Evolutionary conservation across 2,329 filamentous ascomycete species (phyloP), one percentile per base, ranked within the genome.

Genomic region (Monosporascus sp.): DNA sequence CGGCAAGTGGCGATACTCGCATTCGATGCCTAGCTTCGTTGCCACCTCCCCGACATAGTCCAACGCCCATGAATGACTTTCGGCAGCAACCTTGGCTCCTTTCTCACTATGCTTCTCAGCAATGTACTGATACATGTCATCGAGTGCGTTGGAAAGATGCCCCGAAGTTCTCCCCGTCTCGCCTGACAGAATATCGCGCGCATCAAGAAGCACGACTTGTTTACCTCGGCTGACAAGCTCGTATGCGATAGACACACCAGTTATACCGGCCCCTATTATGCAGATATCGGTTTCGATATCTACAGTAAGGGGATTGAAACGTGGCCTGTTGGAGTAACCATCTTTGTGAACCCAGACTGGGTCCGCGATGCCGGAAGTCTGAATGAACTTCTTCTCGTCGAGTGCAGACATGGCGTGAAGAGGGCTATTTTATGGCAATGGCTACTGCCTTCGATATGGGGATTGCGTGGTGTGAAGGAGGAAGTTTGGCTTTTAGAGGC

Each of bases 31-130:
- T 6, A 81, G 67, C 55, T 76, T 62, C 51, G 70, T 67, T 0
- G 73, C 67, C 2, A 83, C 68, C 52, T 82, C 73, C 0, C 77
- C 79, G 0, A 83, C 70, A 0, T 71, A 72, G 22, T 78, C 69
- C 11, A 81, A 58, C 0, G 79, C 80, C 75, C 78, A 83, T 0
- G 70, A 68, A 51, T 83, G 79, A 25, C 77, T 80, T 17, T 83
- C 77, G 0, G 77, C 79, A 0, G 78, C 78, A 1, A 67, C 58
- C 52, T 70, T 70, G 0, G 79, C 79, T 1, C 77, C 77, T 0
- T 72, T 65, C 20, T 74, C 63, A 0, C 80, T 78, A 49, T 81
- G 79, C 62, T 79, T 79, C 64, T 74, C 74, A 7, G 70, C 70
- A 50, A 83, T 80, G 24, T 73, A 69, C 1, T 69, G 59, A 54